Percentiles rank a stretch among this genome's conserved stretches.
phyloP scores from a whole-genome alignment of 768 basidiomycete genomes.

The Collybiopsis luxurians region DNA sequence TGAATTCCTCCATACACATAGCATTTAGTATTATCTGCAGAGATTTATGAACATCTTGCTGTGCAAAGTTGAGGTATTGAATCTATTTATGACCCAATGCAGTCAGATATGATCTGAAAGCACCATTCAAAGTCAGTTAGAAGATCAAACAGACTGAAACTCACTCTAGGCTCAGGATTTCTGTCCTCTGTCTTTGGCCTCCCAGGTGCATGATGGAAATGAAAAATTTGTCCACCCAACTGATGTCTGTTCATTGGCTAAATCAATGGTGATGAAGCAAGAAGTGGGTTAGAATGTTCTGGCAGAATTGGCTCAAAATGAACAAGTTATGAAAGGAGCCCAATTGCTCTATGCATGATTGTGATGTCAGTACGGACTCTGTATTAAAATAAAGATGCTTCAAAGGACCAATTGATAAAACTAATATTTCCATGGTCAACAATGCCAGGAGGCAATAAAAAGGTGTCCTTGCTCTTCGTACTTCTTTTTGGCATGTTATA shows the following conservation, averaged over 20 bases:
- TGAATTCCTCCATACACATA: slow-evolving; percentile 93
- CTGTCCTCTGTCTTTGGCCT: slow-evolving; percentile 50
- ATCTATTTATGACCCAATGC: slow-evolving; percentile 83
- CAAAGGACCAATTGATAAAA: slow-evolving; percentile 94
- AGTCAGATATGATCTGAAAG: slow-evolving; percentile 56
- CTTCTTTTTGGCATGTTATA: slow-evolving; percentile 53
- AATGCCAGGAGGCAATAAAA: slow-evolving; percentile 66
- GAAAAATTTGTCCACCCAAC: slow-evolving; percentile 62
- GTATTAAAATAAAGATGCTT: slow-evolving; percentile 33
- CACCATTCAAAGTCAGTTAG: no score
- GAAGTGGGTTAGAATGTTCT: slow-evolving; percentile 33
- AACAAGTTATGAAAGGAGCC: slow-evolving; percentile 54
- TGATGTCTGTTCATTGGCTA: slow-evolving; percentile 67
- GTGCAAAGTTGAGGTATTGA: slow-evolving; percentile 92
- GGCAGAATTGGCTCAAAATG: slow-evolving; percentile 50
- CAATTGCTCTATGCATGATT: slow-evolving; percentile 66
- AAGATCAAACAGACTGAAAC: slow-evolving; percentile 21
- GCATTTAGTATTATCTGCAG: slow-evolving; percentile 85
- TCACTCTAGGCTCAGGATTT: slow-evolving; percentile 66
- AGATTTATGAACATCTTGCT: slow-evolving; percentile 96
- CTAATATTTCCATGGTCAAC: slow-evolving; percentile 87
- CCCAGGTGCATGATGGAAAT: slow-evolving; percentile 60
- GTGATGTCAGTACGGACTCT: slow-evolving; percentile 4
- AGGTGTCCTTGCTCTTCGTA: slow-evolving; percentile 61
- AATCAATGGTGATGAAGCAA: slow-evolving; percentile 54